A percentile compares a stretch with the other conserved stretches of the same genome.
Evolutionary conservation across 805 yeast genomes (phyloP).

Genomic region (Yarrowia sp.): DNA sequence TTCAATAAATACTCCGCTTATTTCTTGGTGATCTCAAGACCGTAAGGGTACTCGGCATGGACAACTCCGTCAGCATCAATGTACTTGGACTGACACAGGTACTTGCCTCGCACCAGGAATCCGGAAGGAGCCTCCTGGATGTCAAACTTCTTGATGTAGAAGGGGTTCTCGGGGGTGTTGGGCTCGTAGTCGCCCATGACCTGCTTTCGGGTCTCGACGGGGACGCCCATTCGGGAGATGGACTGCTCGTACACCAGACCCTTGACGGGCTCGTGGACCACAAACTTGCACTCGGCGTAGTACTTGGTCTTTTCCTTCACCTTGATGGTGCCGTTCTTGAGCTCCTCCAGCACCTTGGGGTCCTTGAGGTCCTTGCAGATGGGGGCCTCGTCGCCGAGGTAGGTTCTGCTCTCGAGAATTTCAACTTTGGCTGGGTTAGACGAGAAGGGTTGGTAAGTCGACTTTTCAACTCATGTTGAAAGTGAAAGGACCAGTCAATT

Average conservation of each 20-base stretch:
- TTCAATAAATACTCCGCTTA: background rate
- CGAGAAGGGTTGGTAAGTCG: too few species aligned
- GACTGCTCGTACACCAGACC: conserved; percentile 86
- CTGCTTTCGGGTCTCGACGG: conserved; percentile 84
- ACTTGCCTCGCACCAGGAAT: conserved; percentile 83
- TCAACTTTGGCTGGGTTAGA: conserved; percentile 57
- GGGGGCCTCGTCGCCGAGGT: conserved; percentile 73
- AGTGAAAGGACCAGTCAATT: too few species aligned
- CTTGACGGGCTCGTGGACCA: conserved; percentile 88
- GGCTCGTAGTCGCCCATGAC: conserved; percentile 93
- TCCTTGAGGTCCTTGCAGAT: conserved; percentile 73
- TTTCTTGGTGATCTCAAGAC: conserved; percentile 74
- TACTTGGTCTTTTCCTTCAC: conserved; percentile 82
- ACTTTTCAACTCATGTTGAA: too few species aligned
- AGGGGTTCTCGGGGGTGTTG: conserved; percentile 79
- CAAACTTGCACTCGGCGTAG: conserved; percentile 73
- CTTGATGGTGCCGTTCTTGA: conserved; percentile 70
- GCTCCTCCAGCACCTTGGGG: conserved; percentile 60
- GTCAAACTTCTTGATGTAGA: conserved; percentile 64
- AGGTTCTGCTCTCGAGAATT: conserved; percentile 73
- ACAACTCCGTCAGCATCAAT: conserved; percentile 82
- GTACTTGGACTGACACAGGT: conserved; percentile 80
- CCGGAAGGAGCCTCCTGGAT: conserved; percentile 93
- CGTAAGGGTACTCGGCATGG: conserved; percentile 83
- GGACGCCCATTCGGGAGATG: conserved; percentile 84